Base-by-base conservation (phyloP, 768 basidiomycete genomes). In the Amanita pseudoporphyria region DNA sequence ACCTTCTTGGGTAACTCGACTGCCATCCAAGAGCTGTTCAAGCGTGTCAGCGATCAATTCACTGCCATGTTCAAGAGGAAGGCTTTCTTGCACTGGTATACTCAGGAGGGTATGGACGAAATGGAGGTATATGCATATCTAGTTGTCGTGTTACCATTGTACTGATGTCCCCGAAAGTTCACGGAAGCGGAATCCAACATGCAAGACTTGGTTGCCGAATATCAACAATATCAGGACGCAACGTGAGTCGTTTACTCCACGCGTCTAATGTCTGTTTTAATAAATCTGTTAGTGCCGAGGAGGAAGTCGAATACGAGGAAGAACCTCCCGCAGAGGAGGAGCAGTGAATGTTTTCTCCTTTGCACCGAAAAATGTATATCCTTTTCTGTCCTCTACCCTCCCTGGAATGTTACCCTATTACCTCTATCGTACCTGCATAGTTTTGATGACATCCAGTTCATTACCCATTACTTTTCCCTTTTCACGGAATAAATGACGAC, bases 71-170 rank as follows among this genome's bases (percentile, higher is more conserved):
- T 93, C 79, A 90, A 87, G 81, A 78, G 95, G 65, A 97, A 97
- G 74, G 94, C 94, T 21, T 93, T 93, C 81, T 78, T 92, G 82
- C 88, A 95, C 67, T 95, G 94, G 94, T 97, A 97, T 70, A 98
- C 94, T 31, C 91, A 95, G 67, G 96, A 98, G 75, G 96, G 96
- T 66, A 98, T 99, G 95, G 95, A 93, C 64, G 91, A 92, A 77
- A 90, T 92, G 89, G 89, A 93, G 76, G 78, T 78, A 45, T 39
- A 73, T 64, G 18, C 33, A 38, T 16, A 1, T 7, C 16, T 5
- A 16, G 31, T 3, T 30, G 30, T 43, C 38, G 19, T 19, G 30
- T 30, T 3, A 7, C 4, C 26, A 28, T 28, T 28, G 18, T 48
- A 37, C 45, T 41, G 18, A 44, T 14, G 21, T 52, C 43, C n/a